These are phyloP conservation scores for Jamesozyma piceae DNA, from an alignment of 805 yeast species.

Conservation along the genomic window DNA sequence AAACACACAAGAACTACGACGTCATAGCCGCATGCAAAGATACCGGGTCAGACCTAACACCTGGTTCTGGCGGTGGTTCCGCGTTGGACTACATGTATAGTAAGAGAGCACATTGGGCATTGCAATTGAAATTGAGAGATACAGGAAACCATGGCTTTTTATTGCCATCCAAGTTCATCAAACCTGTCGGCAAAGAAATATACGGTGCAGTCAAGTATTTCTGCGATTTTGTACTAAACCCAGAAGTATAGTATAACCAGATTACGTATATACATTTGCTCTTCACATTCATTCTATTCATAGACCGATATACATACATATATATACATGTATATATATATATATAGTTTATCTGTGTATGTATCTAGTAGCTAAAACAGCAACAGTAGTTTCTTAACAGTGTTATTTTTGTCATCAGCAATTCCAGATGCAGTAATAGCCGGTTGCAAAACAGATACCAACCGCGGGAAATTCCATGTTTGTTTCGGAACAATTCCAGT, in stretches of 20 bases:
- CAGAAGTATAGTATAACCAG: conserved; percentile 26
- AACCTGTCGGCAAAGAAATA: conserved; percentile 70
- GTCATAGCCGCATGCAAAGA: conserved; percentile 76
- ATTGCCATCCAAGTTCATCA: conserved; percentile 58
- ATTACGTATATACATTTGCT: too few relatives aligned
- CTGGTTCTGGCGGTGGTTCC: conserved; percentile 71
- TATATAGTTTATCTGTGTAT: too few relatives aligned
- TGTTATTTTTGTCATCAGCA: too few relatives aligned
- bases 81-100: conserved; percentile 80
- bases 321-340: too few relatives aligned
- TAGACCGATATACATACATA: not conserved
- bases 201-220: conserved; percentile 61
- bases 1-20: conserved; percentile 44
- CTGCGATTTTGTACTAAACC: conserved; percentile 42
- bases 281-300: too few relatives aligned
- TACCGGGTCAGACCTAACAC: conserved; percentile 61
- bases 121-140: conserved; percentile 72
- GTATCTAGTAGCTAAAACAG: too few relatives aligned
- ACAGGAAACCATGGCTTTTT: conserved; percentile 77
- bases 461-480: too few relatives aligned
- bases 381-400: too few relatives aligned
- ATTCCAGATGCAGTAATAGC: too few relatives aligned
- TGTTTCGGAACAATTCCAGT: too few relatives aligned
- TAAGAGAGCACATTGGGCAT: conserved; percentile 74
- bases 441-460: too few relatives aligned